Evolutionary conservation across 2,329 filamentous ascomycete genomes (phyloP).

Genomic region (Orbilia brochopaga): DNA sequence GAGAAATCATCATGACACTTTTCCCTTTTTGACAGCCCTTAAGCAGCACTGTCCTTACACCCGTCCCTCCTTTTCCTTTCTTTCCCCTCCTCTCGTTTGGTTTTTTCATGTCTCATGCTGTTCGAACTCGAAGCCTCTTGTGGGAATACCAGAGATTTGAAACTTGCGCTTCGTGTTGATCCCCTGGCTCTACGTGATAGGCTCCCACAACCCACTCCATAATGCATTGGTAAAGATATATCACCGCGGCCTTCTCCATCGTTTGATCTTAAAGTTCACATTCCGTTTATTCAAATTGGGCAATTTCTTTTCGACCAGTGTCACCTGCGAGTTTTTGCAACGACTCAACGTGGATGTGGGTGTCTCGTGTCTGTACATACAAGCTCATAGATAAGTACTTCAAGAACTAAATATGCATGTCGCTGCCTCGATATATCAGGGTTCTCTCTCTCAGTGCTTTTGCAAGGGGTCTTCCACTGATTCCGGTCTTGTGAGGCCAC

Average conservation of each 20-base stretch:
- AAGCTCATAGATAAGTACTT: background rate
- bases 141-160: background rate
- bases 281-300: background rate
- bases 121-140: background rate
- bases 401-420: too few species aligned
- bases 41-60: too few species aligned
- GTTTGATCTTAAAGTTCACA: background rate
- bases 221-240: too few species aligned
- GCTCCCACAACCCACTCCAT: too few species aligned
- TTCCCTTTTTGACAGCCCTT: background rate
- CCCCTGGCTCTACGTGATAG: too few species aligned
- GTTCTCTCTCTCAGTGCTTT: too few species aligned
- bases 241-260: too few species aligned
- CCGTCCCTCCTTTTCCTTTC: too few species aligned
- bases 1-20: constrained; percentile 22
- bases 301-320: background rate
- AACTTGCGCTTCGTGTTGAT: too few species aligned
- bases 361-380: background rate
- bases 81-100: too few species aligned
- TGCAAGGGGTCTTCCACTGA: too few species aligned
- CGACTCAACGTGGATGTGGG: background rate
- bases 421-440: too few species aligned
- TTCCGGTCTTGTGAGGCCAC: background rate
- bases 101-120: constrained; percentile 7
- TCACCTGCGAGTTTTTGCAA: background rate